Conservation (phyloP, 2,329 filamentous ascomycete genomes). For the Cladobotryum mycophilum region DNA sequence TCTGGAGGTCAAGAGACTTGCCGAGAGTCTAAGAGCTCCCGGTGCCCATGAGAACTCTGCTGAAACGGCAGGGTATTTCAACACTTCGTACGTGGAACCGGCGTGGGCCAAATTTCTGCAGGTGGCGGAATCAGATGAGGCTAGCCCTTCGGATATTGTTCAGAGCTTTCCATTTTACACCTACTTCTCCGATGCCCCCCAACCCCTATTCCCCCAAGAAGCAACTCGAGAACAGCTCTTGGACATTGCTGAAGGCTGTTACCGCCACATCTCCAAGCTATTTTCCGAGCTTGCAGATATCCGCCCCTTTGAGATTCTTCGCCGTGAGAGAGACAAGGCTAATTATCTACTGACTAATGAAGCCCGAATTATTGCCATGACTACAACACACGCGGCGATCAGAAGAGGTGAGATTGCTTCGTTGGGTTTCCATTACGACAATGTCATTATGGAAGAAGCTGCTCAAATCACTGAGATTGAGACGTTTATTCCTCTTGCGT, state of each 20-base stretch:
- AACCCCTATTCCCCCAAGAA: constrained; percentile 70
- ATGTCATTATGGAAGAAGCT: constrained; percentile 96
- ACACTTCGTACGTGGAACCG: constrained; percentile 82
- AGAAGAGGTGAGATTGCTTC: constrained; percentile 81
- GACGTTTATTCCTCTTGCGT: constrained; percentile 88
- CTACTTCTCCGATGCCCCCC: constrained; percentile 83
- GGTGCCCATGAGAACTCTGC: constrained; percentile 95
- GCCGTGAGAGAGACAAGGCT: constrained; percentile 82
- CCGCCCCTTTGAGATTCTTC: constrained; percentile 88
- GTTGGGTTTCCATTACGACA: constrained; percentile 96
- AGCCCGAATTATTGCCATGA: constrained; percentile 98
- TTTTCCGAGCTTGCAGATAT: constrained; percentile 92
- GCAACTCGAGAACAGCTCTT: constrained; percentile 60
- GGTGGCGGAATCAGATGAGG: constrained; percentile 47
- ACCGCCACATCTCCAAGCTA: constrained; percentile 81
- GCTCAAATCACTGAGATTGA: constrained; percentile 97
- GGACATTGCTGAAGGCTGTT: constrained; percentile 77
- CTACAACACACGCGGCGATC: constrained; percentile 95
- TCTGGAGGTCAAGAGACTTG: constrained; percentile 77
- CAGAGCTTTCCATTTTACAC: constrained; percentile 77
- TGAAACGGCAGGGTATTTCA: constrained; percentile 96
- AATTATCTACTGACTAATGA: constrained; percentile 95
- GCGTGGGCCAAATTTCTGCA: constrained; percentile 79
- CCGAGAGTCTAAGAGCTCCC: constrained; percentile 75
- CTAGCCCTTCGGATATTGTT: constrained; percentile 56